Evolutionary conservation across 2,329 filamentous ascomycete species (phyloP).

Genomic region (Didymella pinodella): DNA sequence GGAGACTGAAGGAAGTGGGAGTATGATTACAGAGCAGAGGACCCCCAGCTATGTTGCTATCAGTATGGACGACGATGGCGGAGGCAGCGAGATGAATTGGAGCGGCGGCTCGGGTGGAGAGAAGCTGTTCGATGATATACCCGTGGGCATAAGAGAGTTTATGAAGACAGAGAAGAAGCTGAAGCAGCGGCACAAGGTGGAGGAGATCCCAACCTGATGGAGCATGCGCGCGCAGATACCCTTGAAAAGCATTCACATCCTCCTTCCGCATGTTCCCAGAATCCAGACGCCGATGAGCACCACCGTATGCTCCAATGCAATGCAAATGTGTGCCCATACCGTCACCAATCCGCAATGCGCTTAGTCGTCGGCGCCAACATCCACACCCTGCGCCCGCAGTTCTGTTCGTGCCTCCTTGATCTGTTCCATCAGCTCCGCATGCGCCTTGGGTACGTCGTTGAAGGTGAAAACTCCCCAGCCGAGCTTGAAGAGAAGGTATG

Average conservation of each 20-base stretch:
- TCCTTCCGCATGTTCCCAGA: constrained; percentile 8
- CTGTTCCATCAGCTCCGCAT: constrained; percentile 86
- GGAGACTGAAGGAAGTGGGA: constrained; percentile 43
- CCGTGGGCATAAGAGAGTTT: constrained; percentile 93
- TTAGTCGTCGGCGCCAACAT: constrained; percentile 67
- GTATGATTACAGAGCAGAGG: constrained; percentile 47
- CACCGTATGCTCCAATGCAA: constrained; percentile 14
- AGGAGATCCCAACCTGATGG: constrained; percentile 53
- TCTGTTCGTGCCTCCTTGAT: constrained; percentile 80
- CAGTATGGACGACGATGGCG: constrained; percentile 83
- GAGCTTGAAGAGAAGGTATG: constrained; percentile 89
- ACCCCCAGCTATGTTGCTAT: constrained; percentile 59
- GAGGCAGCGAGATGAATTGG: constrained; percentile 77
- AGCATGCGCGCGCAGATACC: constrained; percentile 25
- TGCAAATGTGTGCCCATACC: constrained; percentile 13
- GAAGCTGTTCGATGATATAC: constrained; percentile 79
- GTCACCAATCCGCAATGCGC: neutral
- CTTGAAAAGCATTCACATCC: constrained; percentile 16
- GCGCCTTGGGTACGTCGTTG: constrained; percentile 91
- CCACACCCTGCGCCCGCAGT: constrained; percentile 75
- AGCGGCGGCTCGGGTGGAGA: constrained; percentile 56
- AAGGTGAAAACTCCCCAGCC: constrained; percentile 94
- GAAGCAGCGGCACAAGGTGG: constrained; percentile 73
- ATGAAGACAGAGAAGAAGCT: constrained; percentile 96
- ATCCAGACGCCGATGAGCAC: constrained; percentile 14